Base-by-base conservation (phyloP, 495 filamentous ascomycete species). In the Trichoderma erinaceum region DNA sequence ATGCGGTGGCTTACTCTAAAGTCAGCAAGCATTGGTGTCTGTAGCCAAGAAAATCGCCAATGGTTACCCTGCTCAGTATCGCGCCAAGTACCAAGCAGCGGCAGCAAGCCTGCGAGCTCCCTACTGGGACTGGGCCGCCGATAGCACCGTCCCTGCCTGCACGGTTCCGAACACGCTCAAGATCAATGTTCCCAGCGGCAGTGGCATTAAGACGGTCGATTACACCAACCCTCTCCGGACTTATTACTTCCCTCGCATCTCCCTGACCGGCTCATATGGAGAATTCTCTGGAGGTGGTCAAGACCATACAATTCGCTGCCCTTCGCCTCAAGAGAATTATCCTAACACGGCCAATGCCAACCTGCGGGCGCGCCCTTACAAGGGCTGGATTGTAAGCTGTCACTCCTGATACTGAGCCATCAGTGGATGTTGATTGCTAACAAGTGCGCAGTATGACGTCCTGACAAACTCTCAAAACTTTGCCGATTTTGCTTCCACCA, bases 71-170 rank as follows among this genome's bases (percentile, higher is more conserved):
- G 23, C 68, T 8, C 68, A 69, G 6, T 64, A 75, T 35, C 67
- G 68, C 8, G 69, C 73, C 16, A 52, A 69, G 8, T 80, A 81
- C 70, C 68, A 68, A 15, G 71, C 72, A 0, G 78, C 80, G 2
- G 78, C 77, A 1, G 68, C 75, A 35, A 73, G 70, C 4, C 70
- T 80, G 16, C 73, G 79, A 10, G 72, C 77, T 25, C 79, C 79
- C 3, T 81, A 74, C 71, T 82, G 80, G 77, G 79, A 80, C 71
- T 81, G 80, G 78, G 77, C 74, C 3, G 41, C 70, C 5, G 70
- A 76, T 16, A 35, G 75, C 1, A 67, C 27, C 8, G 69, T 81
- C 10, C 79, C 79, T 13, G 63, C 58, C 0, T 27, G 23, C 27
- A 61, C 56, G 23, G 75, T 76, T 21, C 73, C 67, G 23, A 72